Base-by-base conservation (phyloP, 1,284 basidiomycete genomes). In the Rhodotorula sp. region DNA sequence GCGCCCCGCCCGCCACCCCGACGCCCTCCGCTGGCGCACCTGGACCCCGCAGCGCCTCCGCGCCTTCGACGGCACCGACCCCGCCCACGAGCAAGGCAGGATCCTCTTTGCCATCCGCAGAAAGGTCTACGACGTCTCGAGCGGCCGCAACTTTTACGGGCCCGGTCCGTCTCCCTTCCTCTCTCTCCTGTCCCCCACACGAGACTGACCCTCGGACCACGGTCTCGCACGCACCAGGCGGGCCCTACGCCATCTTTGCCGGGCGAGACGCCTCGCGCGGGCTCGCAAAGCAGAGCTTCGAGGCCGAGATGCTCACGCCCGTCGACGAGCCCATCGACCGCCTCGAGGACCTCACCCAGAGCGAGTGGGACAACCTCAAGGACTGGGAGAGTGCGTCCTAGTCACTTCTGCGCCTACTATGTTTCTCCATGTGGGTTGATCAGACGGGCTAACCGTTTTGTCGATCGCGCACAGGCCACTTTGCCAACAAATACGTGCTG, bases 251-350 rank as follows among this genome's bases (percentile, higher is more conserved):
- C 46, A 71, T 68, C 65, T 80, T 80, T 55, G 79, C 78, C 7
- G 79, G 79, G 4, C 59, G 79, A 27, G 79, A 80, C 70, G 79
- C 78, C n/a, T 77, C 78, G 48, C 72, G 79, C 48, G 79, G 79
- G 0, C 66, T 80, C 34, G 77, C 79, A 0, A 78, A 78, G 57
- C 78, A 79, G 56, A 72, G 69, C 1, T 79, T 80, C 61, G 78
- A 78, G n/a, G 44, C 65, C 41, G 75, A 76, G 56, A 78, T 80
- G 73, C 71, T 80, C 23, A 76, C 78, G 2, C 74, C 77, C 8
- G 34, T 78, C 12, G 78, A 78, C 56, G 61, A 64, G 21, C 74
- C 72, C 21, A 79, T 80, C 64, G 77, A 80, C 66, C 50, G 64
- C 27, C 70, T 80, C 53, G 63, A 71, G 8, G 78, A 80, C 61